These are phyloP conservation scores for Neurospora intermedia DNA, from an alignment of 495 filamentous ascomycete genomes.

Conservation along the genomic window DNA sequence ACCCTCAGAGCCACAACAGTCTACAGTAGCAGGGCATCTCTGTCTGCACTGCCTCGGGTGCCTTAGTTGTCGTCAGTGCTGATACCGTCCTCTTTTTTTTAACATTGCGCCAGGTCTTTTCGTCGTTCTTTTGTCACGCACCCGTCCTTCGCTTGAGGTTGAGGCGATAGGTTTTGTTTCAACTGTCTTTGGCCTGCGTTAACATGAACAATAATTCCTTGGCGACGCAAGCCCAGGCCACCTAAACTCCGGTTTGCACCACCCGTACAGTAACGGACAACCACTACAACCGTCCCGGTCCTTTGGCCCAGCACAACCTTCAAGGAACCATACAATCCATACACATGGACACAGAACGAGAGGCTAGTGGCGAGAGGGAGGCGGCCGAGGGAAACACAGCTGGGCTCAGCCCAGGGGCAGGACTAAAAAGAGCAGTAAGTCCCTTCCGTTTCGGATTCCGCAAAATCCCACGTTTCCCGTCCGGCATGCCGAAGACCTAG, in stretches of 20 bases:
- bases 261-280: not conserved
- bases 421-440: not conserved
- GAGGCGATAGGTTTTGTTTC: not conserved
- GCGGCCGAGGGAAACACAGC: not conserved
- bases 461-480: not conserved
- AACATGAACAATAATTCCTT: not conserved
- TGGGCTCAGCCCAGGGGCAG: not conserved
- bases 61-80: not conserved
- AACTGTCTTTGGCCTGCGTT: not conserved
- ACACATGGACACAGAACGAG: not conserved
- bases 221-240: not conserved
- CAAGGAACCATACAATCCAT: not conserved
- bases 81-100: not conserved
- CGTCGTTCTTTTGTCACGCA: not conserved
- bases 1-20: not conserved
- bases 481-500: not conserved
- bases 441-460: not conserved
- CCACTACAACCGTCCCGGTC: not conserved
- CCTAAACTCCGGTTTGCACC: not conserved
- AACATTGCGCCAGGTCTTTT: not conserved
- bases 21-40: not conserved
- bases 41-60: not conserved
- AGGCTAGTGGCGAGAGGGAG: not conserved
- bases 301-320: not conserved
- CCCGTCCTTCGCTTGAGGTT: not conserved